Conservation (phyloP, 192 early-diverging fungal species). For the Lobosporangium transversale region DNA sequence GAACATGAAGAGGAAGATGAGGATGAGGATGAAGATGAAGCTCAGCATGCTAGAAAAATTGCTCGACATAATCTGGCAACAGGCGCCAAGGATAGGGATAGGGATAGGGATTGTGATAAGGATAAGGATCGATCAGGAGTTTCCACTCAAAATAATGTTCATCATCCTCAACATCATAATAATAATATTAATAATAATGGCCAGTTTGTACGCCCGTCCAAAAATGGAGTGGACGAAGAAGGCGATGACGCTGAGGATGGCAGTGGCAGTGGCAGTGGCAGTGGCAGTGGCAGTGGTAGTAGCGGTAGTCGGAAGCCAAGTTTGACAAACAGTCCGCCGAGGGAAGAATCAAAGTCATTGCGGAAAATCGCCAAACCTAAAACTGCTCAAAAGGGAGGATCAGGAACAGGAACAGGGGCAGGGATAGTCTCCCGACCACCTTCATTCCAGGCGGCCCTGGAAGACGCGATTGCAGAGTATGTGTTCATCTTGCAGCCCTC, state of each 20-base stretch:
- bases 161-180: too few species aligned
- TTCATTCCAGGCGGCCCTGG: constrained; percentile 7
- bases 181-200: too few species aligned
- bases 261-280: neutral
- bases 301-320: constrained; percentile 21
- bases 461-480: constrained; percentile 20
- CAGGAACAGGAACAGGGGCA: neutral
- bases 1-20: constrained; percentile 40
- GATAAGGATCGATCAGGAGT: too few species aligned
- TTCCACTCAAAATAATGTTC: too few species aligned
- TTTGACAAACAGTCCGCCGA: constrained; percentile 11
- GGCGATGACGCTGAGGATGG: neutral
- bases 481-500: neutral
- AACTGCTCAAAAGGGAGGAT: neutral
- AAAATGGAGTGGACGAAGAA: constrained; percentile 1
- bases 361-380: neutral
- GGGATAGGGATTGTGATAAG: too few species aligned
- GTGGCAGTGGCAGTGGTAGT: neutral
- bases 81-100: constrained; percentile 3
- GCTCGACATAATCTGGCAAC: neutral
- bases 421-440: neutral
- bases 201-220: neutral
- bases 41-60: neutral
- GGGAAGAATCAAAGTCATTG: neutral
- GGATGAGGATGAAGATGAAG: constrained; percentile 35